These are phyloP conservation scores for Salvia rosmarinus DNA, from an alignment of 257 asterid species.

Conservation along the genomic window DNA sequence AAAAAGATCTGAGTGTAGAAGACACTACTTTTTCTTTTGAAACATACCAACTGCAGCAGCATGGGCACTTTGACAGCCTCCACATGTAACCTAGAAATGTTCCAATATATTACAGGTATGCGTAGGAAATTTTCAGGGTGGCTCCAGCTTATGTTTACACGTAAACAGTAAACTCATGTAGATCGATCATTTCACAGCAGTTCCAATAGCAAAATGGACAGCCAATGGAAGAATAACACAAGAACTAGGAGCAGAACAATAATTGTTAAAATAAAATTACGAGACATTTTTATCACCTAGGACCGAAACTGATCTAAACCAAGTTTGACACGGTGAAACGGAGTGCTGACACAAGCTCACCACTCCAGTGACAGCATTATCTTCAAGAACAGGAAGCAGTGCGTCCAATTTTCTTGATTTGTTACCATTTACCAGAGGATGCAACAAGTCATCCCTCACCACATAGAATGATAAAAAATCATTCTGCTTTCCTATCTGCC, in stretches of 20 bases:
- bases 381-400: slow-evolving; percentile 81
- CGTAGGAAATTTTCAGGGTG: not conserved
- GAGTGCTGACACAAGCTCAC: slow-evolving; percentile 48
- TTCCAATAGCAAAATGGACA: slow-evolving; percentile 7
- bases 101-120: slow-evolving; percentile 21
- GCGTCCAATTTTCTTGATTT: slow-evolving; percentile 91
- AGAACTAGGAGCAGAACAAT: not conserved
- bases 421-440: slow-evolving; percentile 91
- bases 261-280: not conserved
- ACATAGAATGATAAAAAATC: slow-evolving; percentile 63
- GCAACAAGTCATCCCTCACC: slow-evolving; percentile 88
- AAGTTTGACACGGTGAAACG: not conserved
- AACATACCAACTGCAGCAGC: slow-evolving; percentile 93
- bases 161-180: not conserved
- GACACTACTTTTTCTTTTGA: slow-evolving; percentile 5
- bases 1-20: not conserved
- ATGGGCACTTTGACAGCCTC: slow-evolving; percentile 99
- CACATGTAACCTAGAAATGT: slow-evolving; percentile 84
- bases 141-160: not conserved
- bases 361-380: slow-evolving; percentile 70
- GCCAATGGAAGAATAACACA: slow-evolving; percentile 17
- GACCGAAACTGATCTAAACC: not conserved
- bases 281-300: not conserved
- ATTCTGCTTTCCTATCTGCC: slow-evolving; percentile 29
- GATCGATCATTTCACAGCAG: slow-evolving; percentile 8